Conservation (phyloP, 2,329 filamentous ascomycete genomes). For the Mycogone perniciosa region DNA sequence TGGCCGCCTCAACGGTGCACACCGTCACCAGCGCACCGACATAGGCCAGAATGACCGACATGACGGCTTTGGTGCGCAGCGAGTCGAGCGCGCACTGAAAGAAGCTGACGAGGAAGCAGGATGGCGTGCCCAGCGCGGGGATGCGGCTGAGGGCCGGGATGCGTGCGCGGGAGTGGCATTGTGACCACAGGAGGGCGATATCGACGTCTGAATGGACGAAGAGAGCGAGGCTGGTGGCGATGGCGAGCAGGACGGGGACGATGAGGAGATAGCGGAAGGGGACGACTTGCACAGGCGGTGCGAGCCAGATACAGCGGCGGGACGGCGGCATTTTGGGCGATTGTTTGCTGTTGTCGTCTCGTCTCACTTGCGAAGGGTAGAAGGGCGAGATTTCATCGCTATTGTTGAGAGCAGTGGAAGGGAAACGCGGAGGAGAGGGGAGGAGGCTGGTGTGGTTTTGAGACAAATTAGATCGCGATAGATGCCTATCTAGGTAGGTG, state of each 20-base stretch:
- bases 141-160: slow-evolving; percentile 39
- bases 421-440: no score
- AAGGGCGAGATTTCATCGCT: no score
- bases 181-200: slow-evolving; percentile 45
- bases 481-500: no score
- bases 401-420: no score
- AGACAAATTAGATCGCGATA: no score
- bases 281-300: slow-evolving; percentile 46
- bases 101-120: slow-evolving; percentile 47
- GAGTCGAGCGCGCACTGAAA: slow-evolving; percentile 39
- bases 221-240: slow-evolving; percentile 35
- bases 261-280: slow-evolving; percentile 47
- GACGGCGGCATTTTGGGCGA: background rate
- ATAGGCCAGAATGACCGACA: slow-evolving; percentile 38
- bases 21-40: slow-evolving; percentile 43
- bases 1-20: slow-evolving; percentile 43
- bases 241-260: slow-evolving; percentile 40
- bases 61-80: slow-evolving; percentile 33
- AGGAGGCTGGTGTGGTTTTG: no score
- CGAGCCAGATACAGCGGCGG: slow-evolving; percentile 1
- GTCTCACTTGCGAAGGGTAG: background rate
- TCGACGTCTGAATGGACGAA: slow-evolving; percentile 45
- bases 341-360: background rate
- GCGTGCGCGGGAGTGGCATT: slow-evolving; percentile 44
- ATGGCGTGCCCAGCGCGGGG: slow-evolving; percentile 38